Percentiles rank a stretch among this genome's conserved stretches.
Conservation (phyloP, 2,329 filamentous ascomycete species). For the Coniosporium tulheliwenetii region DNA sequence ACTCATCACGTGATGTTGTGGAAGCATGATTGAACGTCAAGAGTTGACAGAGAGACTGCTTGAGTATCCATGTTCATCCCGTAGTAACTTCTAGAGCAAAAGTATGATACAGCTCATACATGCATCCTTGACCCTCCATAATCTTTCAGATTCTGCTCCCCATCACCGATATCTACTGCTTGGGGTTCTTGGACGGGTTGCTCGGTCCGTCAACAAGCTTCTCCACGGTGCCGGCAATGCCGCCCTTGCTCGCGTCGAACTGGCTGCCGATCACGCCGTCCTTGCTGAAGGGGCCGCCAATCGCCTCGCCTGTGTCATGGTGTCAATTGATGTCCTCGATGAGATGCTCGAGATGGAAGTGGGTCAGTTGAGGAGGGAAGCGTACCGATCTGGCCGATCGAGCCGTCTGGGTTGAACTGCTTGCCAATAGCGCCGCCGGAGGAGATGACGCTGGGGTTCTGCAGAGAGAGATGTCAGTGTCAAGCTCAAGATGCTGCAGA, state of each 20-base stretch:
- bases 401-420: constrained; percentile 37
- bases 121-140: no score
- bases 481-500: background rate
- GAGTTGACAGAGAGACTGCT: no score
- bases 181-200: constrained; percentile 12
- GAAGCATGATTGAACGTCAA: no score
- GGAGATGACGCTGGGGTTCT: constrained; percentile 26
- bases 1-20: no score
- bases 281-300: constrained; percentile 35
- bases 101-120: no score
- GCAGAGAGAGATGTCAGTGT: background rate
- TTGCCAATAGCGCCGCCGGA: constrained; percentile 36
- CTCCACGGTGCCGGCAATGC: constrained; percentile 39
- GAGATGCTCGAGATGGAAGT: constrained; percentile 5
- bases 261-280: constrained; percentile 39
- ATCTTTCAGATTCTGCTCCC: no score
- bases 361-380: no score
- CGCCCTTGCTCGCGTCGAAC: constrained; percentile 36
- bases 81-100: no score
- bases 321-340: no score
- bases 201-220: constrained; percentile 24
- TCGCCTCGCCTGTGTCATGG: constrained; percentile 6
- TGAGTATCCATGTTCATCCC: no score
- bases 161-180: no score
- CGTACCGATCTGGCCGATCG: constrained; percentile 34